Conservation (phyloP, 2,329 filamentous ascomycete genomes). For the Didymella segeticola region DNA sequence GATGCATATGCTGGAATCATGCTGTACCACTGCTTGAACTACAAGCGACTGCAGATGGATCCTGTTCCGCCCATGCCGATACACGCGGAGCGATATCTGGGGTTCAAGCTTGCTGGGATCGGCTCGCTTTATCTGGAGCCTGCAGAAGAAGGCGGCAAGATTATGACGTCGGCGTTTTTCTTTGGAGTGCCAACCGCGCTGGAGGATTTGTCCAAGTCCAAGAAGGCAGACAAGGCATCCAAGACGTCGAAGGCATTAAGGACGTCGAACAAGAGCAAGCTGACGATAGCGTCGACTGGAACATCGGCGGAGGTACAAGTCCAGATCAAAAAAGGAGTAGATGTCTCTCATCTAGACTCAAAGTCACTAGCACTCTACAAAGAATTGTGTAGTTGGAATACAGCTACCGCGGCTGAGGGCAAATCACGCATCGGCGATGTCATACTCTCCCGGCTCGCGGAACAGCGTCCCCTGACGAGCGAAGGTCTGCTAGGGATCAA, state of each 20-base stretch:
- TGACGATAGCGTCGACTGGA: neutral
- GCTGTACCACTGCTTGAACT: slow-evolving; percentile 75
- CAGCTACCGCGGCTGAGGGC: slow-evolving; percentile 20
- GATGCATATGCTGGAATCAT: slow-evolving; percentile 86
- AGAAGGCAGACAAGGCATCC: neutral
- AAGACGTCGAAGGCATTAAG: neutral
- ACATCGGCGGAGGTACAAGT: neutral
- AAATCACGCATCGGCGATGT: slow-evolving; percentile 27
- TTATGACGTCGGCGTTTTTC: slow-evolving; percentile 32
- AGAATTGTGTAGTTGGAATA: slow-evolving; percentile 25
- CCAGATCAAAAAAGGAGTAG: neutral
- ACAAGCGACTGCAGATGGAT: slow-evolving; percentile 61
- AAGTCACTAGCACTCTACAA: slow-evolving; percentile 28
- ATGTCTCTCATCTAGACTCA: slow-evolving; percentile 13
- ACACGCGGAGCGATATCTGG: slow-evolving; percentile 38
- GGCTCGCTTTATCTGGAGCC: slow-evolving; percentile 31
- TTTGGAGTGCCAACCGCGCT: slow-evolving; percentile 23
- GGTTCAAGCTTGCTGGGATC: slow-evolving; percentile 15
- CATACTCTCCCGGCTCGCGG: slow-evolving; percentile 34
- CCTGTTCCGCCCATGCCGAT: slow-evolving; percentile 34
- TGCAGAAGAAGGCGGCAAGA: slow-evolving; percentile 22
- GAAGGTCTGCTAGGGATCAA: slow-evolving; percentile 30
- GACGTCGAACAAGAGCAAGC: neutral
- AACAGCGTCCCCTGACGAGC: slow-evolving; percentile 25
- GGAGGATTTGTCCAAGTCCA: neutral